A percentile compares a stretch with the other conserved stretches of the same genome.
phyloP scores from a whole-genome alignment of 2,329 filamentous ascomycete species.

The Pseudogymnoascus sp. region DNA sequence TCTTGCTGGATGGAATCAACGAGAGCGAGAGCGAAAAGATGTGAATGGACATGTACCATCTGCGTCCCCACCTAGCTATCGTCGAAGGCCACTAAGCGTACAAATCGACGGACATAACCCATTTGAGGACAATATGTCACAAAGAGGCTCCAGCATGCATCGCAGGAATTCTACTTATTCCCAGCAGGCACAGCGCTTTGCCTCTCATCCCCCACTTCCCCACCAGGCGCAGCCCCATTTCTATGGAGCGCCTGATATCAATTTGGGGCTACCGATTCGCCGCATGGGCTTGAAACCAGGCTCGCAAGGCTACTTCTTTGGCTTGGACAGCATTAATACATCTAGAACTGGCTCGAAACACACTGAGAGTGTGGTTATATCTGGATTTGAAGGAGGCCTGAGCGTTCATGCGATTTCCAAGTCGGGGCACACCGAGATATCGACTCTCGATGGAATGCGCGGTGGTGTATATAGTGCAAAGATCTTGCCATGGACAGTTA shows the following conservation, averaged over 20 bases:
- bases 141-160: slow-evolving; percentile 33
- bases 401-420: slow-evolving; percentile 68
- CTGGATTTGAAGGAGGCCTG: slow-evolving; percentile 72
- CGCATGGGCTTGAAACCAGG: slow-evolving; percentile 52
- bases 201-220: slow-evolving; percentile 55
- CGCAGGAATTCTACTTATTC: slow-evolving; percentile 46
- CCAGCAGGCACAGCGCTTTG: slow-evolving; percentile 37
- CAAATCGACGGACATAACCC: slow-evolving; percentile 31
- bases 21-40: slow-evolving; percentile 24
- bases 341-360: slow-evolving; percentile 23
- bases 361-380: slow-evolving; percentile 58
- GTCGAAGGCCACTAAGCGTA: slow-evolving; percentile 44
- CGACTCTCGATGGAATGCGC: slow-evolving; percentile 65
- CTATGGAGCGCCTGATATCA: slow-evolving; percentile 65
- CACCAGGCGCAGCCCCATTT: slow-evolving; percentile 72
- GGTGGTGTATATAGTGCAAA: slow-evolving; percentile 78
- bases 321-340: slow-evolving; percentile 63
- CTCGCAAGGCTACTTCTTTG: slow-evolving; percentile 67
- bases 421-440: slow-evolving; percentile 60
- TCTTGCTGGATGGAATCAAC: slow-evolving; percentile 22
- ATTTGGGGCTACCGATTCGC: slow-evolving; percentile 45
- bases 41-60: slow-evolving; percentile 21
- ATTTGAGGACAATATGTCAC: slow-evolving; percentile 42
- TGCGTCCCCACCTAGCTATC: slow-evolving; percentile 28
- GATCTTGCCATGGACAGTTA: slow-evolving; percentile 62